phyloP scores from a whole-genome alignment of 768 basidiomycete species.

The Leccinum longicurvipes region DNA sequence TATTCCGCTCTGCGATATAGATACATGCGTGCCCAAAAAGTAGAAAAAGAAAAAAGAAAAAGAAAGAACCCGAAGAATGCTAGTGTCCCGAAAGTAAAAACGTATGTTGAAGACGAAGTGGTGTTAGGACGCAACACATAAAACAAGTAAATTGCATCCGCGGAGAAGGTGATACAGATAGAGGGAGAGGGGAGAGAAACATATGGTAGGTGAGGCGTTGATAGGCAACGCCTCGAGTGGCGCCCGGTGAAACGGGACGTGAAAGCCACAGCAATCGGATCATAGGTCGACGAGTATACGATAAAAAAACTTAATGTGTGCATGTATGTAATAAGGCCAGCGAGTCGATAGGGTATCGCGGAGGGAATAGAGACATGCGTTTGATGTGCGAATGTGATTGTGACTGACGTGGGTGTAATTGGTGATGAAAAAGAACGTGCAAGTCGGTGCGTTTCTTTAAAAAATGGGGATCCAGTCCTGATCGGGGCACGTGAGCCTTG shows the following conservation, averaged over 20 bases:
- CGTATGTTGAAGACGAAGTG: neutral
- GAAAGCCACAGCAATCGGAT: neutral
- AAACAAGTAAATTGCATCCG: neutral
- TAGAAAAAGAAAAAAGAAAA: neutral
- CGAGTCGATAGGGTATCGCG: constrained; percentile 8
- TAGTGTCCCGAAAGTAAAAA: constrained; percentile 12
- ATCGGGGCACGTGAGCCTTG: neutral
- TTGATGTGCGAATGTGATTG: constrained; percentile 9
- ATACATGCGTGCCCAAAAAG: neutral
- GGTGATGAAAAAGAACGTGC: constrained; percentile 18
- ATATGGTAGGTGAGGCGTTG: neutral
- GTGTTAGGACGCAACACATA: neutral
- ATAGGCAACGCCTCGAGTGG: constrained; percentile 8
- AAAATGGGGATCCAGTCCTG: constrained; percentile 24
- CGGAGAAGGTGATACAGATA: neutral
- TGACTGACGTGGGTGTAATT: constrained; percentile 11
- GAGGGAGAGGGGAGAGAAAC: neutral
- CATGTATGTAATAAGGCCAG: constrained; percentile 6
- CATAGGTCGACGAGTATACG: constrained; percentile 1
- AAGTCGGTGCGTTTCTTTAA: neutral
- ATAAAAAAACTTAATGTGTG: constrained; percentile 12
- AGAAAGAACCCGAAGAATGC: neutral
- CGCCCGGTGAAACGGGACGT: neutral
- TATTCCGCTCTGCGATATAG: neutral
- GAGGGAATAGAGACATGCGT: constrained; percentile 10